Percentiles rank a stretch among this genome's conserved stretches.
These are phyloP conservation scores for Trichomonas vaginalis DNA, from an alignment of 208 protist genomes.

Conservation along the genomic window DNA sequence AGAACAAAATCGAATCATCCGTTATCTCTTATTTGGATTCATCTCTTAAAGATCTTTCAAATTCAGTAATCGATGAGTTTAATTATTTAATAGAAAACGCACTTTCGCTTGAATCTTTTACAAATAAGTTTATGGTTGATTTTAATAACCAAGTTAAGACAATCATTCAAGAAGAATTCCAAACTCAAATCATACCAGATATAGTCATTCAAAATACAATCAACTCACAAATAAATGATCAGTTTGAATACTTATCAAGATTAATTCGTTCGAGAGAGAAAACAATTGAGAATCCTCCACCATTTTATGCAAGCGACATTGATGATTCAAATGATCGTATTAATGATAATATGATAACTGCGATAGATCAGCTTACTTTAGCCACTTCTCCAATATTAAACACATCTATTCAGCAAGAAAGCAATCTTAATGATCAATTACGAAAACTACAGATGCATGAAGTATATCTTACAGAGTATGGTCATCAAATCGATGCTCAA, in stretches of 20 bases:
- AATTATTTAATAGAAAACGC: background rate
- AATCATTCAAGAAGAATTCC: background rate
- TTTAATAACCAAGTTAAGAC: background rate
- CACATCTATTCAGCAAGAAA: background rate
- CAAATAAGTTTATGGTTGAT: background rate
- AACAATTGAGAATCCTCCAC: background rate
- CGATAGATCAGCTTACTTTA: background rate
- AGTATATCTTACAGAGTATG: background rate
- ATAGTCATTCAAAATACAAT: background rate
- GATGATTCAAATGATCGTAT: background rate
- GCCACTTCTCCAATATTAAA: background rate
- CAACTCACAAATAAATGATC: background rate
- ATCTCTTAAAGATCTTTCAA: background rate
- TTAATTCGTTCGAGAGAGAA: background rate
- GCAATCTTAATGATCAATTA: background rate
- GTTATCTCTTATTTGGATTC: background rate
- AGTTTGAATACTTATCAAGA: background rate
- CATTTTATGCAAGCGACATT: background rate
- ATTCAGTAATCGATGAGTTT: background rate
- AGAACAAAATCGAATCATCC: background rate
- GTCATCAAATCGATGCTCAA: background rate
- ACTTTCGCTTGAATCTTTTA: background rate
- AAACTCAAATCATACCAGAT: background rate
- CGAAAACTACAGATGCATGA: background rate
- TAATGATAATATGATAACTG: background rate